A percentile compares a stretch with the other conserved stretches of the same genome.
These are phyloP conservation scores for Coemansia sp. DNA, from an alignment of 192 early-diverging fungal genomes.

Conservation along the genomic window DNA sequence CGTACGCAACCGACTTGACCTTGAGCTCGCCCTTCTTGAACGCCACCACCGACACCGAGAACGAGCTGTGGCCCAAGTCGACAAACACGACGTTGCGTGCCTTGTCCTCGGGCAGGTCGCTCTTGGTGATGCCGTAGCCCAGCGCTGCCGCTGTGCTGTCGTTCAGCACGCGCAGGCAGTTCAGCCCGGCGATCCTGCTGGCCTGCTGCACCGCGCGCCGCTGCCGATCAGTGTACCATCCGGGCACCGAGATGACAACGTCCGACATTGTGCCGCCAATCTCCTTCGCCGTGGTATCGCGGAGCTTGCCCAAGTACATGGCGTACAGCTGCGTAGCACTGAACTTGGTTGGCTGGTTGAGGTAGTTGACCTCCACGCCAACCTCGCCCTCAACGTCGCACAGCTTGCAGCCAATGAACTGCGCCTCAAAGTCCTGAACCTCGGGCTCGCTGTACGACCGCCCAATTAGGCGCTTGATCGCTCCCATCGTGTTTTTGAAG, in stretches of 20 bases:
- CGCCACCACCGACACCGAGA: constrained; percentile 81
- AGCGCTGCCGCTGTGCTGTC: constrained; percentile 92
- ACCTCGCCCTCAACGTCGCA: constrained; percentile 83
- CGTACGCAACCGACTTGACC: constrained; percentile 89
- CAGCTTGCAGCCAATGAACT: constrained; percentile 81
- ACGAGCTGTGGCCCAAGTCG: constrained; percentile 91
- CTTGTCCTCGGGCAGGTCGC: constrained; percentile 93
- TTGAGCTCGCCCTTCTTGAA: constrained; percentile 96
- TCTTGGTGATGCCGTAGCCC: constrained; percentile 98
- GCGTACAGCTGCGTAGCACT: constrained; percentile 87
- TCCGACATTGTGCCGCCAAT: constrained; percentile 86
- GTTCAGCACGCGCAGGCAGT: constrained; percentile 90
- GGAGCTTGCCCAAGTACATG: constrained; percentile 95
- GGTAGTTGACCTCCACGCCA: constrained; percentile 84
- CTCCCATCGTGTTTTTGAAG: constrained; percentile 93
- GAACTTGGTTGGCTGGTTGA: constrained; percentile 75
- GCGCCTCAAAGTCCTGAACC: constrained; percentile 78
- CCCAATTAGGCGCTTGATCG: constrained; percentile 91
- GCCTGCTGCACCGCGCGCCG: constrained; percentile 88
- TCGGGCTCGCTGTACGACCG: constrained; percentile 86
- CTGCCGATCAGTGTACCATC: constrained; percentile 95
- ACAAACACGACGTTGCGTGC: constrained; percentile 91
- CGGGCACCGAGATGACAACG: constrained; percentile 91
- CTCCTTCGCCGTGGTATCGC: constrained; percentile 84
- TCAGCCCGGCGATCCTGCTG: constrained; percentile 84